Conservation (phyloP, 257 asterid genomes). For the Solanum clarkiae region DNA sequence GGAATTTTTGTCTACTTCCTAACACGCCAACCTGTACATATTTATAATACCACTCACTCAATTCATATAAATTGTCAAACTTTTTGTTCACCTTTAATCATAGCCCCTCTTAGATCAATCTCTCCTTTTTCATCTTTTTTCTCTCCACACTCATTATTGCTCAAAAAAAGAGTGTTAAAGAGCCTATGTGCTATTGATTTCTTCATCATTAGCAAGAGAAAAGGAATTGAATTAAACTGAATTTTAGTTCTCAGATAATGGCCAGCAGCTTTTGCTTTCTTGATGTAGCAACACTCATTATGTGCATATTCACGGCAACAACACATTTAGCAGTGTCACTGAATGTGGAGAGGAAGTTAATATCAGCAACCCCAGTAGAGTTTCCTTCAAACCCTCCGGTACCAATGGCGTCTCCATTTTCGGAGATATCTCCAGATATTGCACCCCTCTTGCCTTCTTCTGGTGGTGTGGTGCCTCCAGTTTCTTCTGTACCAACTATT, state of each 20-base stretch:
- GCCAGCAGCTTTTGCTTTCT: background rate
- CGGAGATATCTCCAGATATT: background rate
- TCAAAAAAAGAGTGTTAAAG: background rate
- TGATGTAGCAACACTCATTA: background rate
- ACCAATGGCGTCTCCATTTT: background rate
- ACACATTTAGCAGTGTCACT: background rate
- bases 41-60: background rate
- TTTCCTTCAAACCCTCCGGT: background rate
- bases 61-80: background rate
- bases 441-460: background rate
- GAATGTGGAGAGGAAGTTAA: background rate
- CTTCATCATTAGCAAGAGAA: conserved; percentile 2
- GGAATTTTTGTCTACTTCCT: conserved; percentile 1
- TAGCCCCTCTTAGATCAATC: background rate
- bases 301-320: background rate
- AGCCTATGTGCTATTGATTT: background rate
- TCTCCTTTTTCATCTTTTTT: background rate
- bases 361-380: background rate
- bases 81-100: background rate
- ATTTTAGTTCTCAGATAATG: background rate
- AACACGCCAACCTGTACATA: background rate
- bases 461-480: background rate
- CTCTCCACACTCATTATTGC: background rate
- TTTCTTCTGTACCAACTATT: background rate
- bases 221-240: background rate